phyloP scores from a whole-genome alignment of 78 protist species.

The Mantamonas sphyraenae region DNA sequence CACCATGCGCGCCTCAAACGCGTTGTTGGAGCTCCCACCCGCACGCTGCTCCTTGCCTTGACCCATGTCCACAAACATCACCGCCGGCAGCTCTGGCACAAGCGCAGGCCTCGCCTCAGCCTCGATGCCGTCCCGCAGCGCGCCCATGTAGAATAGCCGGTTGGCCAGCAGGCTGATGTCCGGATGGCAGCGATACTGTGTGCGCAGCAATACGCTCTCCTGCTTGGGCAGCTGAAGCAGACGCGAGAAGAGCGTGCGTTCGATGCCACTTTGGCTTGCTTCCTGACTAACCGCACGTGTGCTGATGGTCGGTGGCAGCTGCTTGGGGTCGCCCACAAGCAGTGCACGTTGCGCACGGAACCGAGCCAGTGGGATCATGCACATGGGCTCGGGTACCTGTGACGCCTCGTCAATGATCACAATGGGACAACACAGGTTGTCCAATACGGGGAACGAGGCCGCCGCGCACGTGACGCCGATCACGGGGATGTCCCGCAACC shows the following conservation, averaged over 20 bases:
- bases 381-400: conserved; percentile 21
- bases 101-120: conserved; percentile 4
- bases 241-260: too few relatives aligned
- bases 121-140: conserved; percentile 4
- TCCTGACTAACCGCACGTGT: too few relatives aligned
- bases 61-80: not conserved
- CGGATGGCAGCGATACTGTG: conserved; percentile 33
- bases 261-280: too few relatives aligned
- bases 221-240: too few relatives aligned
- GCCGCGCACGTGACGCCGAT: conserved; percentile 6
- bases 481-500: not conserved
- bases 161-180: not conserved
- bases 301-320: conserved; percentile 45
- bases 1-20: not conserved
- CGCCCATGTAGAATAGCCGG: conserved; percentile 13
- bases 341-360: not conserved
- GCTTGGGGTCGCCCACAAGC: conserved; percentile 32
- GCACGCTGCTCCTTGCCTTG: not conserved
- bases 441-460: not conserved
- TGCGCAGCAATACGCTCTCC: not conserved
- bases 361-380: conserved; percentile 1
- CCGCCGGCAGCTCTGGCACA: not conserved
- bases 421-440: too few relatives aligned
- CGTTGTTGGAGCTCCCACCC: not conserved
- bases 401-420: conserved; percentile 28